Evolutionary conservation across 2,329 filamentous ascomycete genomes (phyloP).

Genomic region (Hymenoscyphus linearis): DNA sequence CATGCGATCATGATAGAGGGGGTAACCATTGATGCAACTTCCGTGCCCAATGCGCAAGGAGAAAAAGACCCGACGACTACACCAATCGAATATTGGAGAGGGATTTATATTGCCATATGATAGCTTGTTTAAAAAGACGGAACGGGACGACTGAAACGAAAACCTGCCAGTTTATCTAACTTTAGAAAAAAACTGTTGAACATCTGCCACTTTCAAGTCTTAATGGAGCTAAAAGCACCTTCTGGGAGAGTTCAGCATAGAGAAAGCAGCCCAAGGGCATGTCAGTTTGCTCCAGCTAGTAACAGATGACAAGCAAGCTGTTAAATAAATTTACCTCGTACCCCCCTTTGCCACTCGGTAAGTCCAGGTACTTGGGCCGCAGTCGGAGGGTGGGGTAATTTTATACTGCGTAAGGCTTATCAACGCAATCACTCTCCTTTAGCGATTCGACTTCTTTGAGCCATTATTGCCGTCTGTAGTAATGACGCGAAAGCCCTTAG

Average conservation of each 20-base stretch:
- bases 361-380: neutral
- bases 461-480: neutral
- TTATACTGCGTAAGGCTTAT: conserved; percentile 3
- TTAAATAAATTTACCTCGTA: neutral
- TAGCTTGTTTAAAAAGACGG: neutral
- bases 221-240: neutral
- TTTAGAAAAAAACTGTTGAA: neutral
- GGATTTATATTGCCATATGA: neutral
- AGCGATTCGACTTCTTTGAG: neutral
- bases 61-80: neutral
- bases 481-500: neutral
- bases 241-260: neutral
- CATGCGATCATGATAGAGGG: neutral
- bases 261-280: neutral
- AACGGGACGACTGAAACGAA: neutral
- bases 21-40: neutral
- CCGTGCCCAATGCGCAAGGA: neutral
- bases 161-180: neutral
- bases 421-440: neutral
- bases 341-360: neutral
- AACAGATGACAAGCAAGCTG: neutral
- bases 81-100: neutral
- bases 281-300: neutral
- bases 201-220: neutral
- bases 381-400: neutral